Evolutionary conservation across 352 stramenopile genomes (phyloP).

Genomic region (Phytophthora podocarpi): DNA sequence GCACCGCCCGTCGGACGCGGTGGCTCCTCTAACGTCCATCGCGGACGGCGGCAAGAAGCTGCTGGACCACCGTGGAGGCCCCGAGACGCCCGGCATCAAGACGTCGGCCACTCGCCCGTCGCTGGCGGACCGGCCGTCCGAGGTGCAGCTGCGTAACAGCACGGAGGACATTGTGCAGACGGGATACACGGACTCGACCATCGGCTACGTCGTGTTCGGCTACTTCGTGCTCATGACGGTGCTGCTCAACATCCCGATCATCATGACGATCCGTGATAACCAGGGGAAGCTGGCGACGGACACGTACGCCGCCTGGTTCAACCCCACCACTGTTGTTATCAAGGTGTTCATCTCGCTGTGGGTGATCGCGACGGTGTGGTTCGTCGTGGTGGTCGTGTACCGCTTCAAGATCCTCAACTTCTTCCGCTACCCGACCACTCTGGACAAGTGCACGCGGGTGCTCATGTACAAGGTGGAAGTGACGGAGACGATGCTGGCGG

Average conservation of each 20-base stretch:
- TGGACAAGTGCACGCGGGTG: constrained; percentile 56
- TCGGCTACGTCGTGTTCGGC: constrained; percentile 52
- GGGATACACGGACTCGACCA: constrained; percentile 48
- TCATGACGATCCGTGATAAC: constrained; percentile 62
- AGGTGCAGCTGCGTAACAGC: constrained; percentile 50
- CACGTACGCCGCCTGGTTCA: constrained; percentile 57
- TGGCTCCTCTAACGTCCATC: constrained; percentile 22
- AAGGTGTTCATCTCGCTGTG: constrained; percentile 68
- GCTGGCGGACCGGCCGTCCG: constrained; percentile 46
- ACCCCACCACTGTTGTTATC: constrained; percentile 54
- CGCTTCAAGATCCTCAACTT: constrained; percentile 60
- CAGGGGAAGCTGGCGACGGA: constrained; percentile 53
- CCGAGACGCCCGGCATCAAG: constrained; percentile 47
- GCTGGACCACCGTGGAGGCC: constrained; percentile 56
- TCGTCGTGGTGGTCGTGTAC: constrained; percentile 51
- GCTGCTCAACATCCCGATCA: constrained; percentile 58
- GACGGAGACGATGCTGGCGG: constrained; percentile 60
- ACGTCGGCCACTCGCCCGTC: constrained; percentile 38
- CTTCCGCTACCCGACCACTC: constrained; percentile 49
- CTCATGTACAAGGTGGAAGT: constrained; percentile 64
- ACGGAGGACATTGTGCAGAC: constrained; percentile 59
- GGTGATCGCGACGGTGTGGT: constrained; percentile 60
- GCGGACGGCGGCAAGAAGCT: constrained; percentile 58
- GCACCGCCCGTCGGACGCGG: constrained; percentile 17
- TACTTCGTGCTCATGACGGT: constrained; percentile 68